Conservation (phyloP, 2,329 filamentous ascomycete species). For the Aspergillus sp. region DNA sequence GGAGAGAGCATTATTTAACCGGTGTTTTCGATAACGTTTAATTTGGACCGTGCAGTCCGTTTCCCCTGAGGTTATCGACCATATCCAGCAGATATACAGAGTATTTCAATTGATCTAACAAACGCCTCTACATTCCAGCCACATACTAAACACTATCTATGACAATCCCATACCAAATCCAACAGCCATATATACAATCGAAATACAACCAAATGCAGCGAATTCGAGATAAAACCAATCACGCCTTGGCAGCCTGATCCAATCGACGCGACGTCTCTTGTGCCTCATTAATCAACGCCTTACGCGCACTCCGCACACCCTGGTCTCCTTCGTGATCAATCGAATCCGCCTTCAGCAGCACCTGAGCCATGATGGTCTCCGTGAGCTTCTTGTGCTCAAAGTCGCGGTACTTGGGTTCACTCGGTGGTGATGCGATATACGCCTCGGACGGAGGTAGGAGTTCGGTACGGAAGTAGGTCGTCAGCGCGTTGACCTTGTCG, state of each 20-base stretch:
- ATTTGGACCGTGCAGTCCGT: too few relatives aligned
- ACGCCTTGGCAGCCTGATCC: slow-evolving; percentile 25
- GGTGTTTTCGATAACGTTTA: too few relatives aligned
- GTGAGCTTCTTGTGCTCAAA: slow-evolving; percentile 39
- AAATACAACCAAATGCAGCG: slow-evolving; percentile 2
- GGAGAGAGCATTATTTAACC: too few relatives aligned
- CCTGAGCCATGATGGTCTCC: slow-evolving; percentile 38
- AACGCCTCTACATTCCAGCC: too few relatives aligned
- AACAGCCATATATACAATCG: not conserved
- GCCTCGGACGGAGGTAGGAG: slow-evolving; percentile 33
- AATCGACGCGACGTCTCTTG: slow-evolving; percentile 33
- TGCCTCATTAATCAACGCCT: slow-evolving; percentile 37
- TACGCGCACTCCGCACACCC: slow-evolving; percentile 47
- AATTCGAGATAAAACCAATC: not conserved
- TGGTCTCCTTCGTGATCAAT: slow-evolving; percentile 65
- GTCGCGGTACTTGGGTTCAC: slow-evolving; percentile 33
- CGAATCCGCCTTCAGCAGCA: slow-evolving; percentile 56
- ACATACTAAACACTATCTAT: too few relatives aligned
- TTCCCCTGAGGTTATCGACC: too few relatives aligned
- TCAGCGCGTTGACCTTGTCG: slow-evolving; percentile 34
- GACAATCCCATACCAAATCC: not conserved
- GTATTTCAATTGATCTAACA: too few relatives aligned
- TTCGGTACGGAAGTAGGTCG: slow-evolving; percentile 29
- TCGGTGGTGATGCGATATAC: slow-evolving; percentile 34
- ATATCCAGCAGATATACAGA: too few relatives aligned